These are phyloP conservation scores for Psidium guajava DNA, from an alignment of 345 rosid genomes.

Conservation along the genomic window DNA sequence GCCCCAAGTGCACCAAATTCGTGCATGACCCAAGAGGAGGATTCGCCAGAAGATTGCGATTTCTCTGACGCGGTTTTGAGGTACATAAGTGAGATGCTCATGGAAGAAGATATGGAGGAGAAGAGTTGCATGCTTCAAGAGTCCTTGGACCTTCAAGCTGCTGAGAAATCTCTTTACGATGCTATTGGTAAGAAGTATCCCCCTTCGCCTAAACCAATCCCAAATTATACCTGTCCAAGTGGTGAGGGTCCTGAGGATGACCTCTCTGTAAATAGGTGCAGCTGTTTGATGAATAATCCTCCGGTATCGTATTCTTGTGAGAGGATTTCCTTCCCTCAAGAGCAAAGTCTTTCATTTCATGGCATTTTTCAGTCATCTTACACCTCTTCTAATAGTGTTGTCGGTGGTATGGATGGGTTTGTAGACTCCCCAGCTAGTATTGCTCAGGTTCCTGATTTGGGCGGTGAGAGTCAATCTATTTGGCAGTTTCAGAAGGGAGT, in stretches of 20 bases:
- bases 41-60: conserved; percentile 51
- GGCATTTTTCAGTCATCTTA: conserved; percentile 34
- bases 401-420: conserved; percentile 27
- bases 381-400: conserved; percentile 31
- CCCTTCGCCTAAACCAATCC: conserved; percentile 51
- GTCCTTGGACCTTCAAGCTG: conserved; percentile 76
- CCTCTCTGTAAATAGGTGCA: conserved; percentile 12
- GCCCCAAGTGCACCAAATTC: neutral
- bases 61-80: conserved; percentile 75
- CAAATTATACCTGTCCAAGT: conserved; percentile 5
- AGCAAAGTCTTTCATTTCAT: conserved; percentile 8
- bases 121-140: conserved; percentile 73
- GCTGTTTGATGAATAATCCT: conserved; percentile 10
- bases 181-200: conserved; percentile 87
- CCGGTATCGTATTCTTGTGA: conserved; percentile 17
- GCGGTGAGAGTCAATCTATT: conserved; percentile 43
- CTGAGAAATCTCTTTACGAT: conserved; percentile 86
- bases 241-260: conserved; percentile 18
- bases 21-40: conserved; percentile 26
- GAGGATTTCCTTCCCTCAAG: conserved; percentile 14
- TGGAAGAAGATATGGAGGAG: conserved; percentile 86
- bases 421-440: conserved; percentile 41
- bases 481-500: conserved; percentile 65
- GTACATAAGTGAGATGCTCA: conserved; percentile 77
- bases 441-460: conserved; percentile 24